A percentile compares a stretch with the other conserved stretches of the same genome.
Conservation (phyloP, 495 filamentous ascomycete genomes). For the Tuber magnatum region DNA sequence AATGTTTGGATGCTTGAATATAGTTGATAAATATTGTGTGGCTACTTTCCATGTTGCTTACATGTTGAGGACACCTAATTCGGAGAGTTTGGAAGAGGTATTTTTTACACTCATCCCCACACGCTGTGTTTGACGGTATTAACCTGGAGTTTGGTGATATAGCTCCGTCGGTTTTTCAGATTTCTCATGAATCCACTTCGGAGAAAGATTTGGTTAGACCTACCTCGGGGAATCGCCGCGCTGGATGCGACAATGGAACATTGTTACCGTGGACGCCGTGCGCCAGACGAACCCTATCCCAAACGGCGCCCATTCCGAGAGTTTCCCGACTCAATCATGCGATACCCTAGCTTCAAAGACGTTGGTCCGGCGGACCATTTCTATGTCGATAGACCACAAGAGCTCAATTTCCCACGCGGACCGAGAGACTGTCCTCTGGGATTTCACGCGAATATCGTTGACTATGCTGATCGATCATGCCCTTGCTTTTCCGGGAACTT, state of each 20-base stretch:
- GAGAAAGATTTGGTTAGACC: slow-evolving; percentile 21
- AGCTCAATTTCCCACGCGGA: slow-evolving; percentile 14
- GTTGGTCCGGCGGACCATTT: slow-evolving; percentile 20
- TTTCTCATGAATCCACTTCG: slow-evolving; percentile 1
- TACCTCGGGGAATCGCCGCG: slow-evolving; percentile 20
- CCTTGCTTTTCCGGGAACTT: slow-evolving; percentile 27
- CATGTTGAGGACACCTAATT: slow-evolving; percentile 22
- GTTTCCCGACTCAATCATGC: slow-evolving; percentile 2
- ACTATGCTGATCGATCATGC: slow-evolving; percentile 25
- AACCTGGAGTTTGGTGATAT: not conserved
- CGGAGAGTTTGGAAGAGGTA: slow-evolving; percentile 17
- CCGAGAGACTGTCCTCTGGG: slow-evolving; percentile 16
- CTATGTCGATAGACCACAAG: slow-evolving; percentile 17
- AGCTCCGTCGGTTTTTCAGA: not conserved
- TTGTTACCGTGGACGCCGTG: slow-evolving; percentile 19
- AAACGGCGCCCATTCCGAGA: slow-evolving; percentile 21
- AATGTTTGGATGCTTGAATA: slow-evolving; percentile 1
- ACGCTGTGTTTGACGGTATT: not conserved
- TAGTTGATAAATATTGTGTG: slow-evolving; percentile 29
- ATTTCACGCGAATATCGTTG: slow-evolving; percentile 20
- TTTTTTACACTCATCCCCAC: not conserved
- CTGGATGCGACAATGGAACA: slow-evolving; percentile 31
- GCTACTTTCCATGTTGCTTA: slow-evolving; percentile 27
- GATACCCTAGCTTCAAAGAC: slow-evolving; percentile 26
- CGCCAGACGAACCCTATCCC: slow-evolving; percentile 4